Evolutionary conservation across 305 asterid species (phyloP), one percentile per base, ranked within the genome.

Genomic region (Vinca major): DNA sequence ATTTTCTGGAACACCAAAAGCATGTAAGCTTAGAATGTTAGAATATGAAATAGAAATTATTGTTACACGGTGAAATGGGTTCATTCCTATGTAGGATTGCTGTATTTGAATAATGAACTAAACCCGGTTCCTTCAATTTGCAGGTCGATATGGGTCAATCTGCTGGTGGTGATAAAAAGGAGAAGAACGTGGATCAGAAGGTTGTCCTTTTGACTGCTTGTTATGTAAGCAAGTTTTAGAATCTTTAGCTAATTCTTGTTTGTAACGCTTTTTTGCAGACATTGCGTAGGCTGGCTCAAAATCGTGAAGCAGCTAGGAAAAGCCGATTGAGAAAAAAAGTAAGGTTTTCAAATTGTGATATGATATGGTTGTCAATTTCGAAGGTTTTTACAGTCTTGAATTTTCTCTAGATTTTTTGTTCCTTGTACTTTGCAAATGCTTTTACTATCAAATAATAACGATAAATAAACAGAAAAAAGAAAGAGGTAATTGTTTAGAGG

Each of bases 241-340:
- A 11, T 4, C 45, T 10, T 43, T 55, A 47, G 26, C 65, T 71
- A 67, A 64, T 68, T 43, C 51, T 49, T 70, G 13, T 68, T 62
- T 48, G 40, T 72, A 56, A 65, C 62, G 69, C 61, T 26, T 60
- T 45, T 69, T 51, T 66, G 43, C 95, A 93, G 98, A 84, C 96
- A 14, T 74, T 82, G 69, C 89, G 98, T 66, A 85, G 98, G 75
- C 95, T 93, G 64, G 98, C 98, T 66, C 98, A 93, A 78, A 93
- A 93, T 71, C 97, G 98, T 66, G 97, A 93, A 87, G 98, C 98
- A 74, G 98, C 98, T 51, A 81, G 98, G 72, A 93, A 93, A 81
- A 93, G 98, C 78, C 84, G 98, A 66, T 80, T 93, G 75, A 86
- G 98, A 78, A 93, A 93, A 82, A 93, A 93, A 80, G 98, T 90